Percentiles rank a stretch among this genome's conserved stretches.
Conservation (phyloP, 305 asterid species). For the Ajuga reptans region DNA sequence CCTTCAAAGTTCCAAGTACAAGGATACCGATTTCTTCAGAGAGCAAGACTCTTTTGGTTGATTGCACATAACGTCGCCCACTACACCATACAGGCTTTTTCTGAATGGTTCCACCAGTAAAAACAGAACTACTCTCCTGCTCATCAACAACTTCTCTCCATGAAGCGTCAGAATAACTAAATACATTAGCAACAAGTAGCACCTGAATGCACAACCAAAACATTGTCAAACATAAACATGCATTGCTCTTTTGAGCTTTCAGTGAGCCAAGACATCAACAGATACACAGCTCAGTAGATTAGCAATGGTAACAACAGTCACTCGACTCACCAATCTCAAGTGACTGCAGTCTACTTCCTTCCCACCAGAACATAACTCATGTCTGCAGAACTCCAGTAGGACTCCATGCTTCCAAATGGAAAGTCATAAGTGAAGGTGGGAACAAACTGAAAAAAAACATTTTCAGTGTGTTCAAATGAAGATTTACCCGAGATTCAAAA, state of each 20-base stretch:
- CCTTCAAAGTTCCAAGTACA: constrained; percentile 71
- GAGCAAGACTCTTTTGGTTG: constrained; percentile 36
- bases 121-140: constrained; percentile 22
- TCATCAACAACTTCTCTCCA: constrained; percentile 47
- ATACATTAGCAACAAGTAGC: constrained; percentile 61
- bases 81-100: constrained; percentile 37
- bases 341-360: constrained; percentile 32
- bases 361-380: constrained; percentile 40
- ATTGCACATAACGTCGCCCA: constrained; percentile 42
- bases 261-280: not conserved
- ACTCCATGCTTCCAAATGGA: constrained; percentile 56
- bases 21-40: constrained; percentile 54
- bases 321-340: constrained; percentile 63
- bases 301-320: constrained; percentile 12
- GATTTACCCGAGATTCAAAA: constrained; percentile 47
- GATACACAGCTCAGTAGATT: constrained; percentile 6
- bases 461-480: constrained; percentile 9
- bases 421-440: constrained; percentile 16
- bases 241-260: not conserved
- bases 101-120: constrained; percentile 26
- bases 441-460: not conserved
- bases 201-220: constrained; percentile 41
- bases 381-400: constrained; percentile 69
- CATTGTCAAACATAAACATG: not conserved
- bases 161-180: constrained; percentile 43